Evolutionary conservation across 1,284 basidiomycete species (phyloP), one percentile per base, ranked within the genome.

Genomic region (Rhodotorula sp.): DNA sequence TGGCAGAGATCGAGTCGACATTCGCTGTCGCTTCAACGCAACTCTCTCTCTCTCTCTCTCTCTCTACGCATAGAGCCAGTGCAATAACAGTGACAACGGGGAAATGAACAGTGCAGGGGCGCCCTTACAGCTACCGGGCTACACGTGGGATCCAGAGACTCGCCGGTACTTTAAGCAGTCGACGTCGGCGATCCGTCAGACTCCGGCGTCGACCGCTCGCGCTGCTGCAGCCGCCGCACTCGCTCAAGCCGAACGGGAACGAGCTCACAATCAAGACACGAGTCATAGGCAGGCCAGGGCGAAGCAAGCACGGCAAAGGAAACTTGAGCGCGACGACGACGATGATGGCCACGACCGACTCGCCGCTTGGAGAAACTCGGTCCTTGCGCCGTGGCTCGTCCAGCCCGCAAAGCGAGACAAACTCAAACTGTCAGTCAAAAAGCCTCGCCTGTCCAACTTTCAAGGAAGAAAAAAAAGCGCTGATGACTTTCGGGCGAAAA

Each of bases 111-210:
- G 37, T 10, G 37, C 37, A 37, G 30, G 14, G n/a, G 44, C 74
- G 18, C 68, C 68, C 10, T 45, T 75, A 15, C 17, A 24, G 7
- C 49, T 75, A 10, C 72, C 74, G 15, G 74, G 74, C 15, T 75
- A 74, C 53, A 42, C 46, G 4, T 75, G 57, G 49, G 70, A 75
- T 54, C 61, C 44, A 0, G 18, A 3, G 3, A 46, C 56, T 22
- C 67, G 66, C 20, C 59, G 70, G 22, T 75, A 62, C 72, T 75
- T 62, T 68, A 75, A 72, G 49, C 24, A 48, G 12, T 49, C 63
- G 12, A 51, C 45, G 2, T 26, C 49, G 10, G 12, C 58, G 22
- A 24, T n/a, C 37, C 49, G 37, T 24, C 48, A 42, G n/a, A 55
- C 53, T 6, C 46, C 57, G 10, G 55, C 58, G 6, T 51, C 64